Evolutionary conservation across 768 basidiomycete genomes (phyloP), one percentile per base, ranked within the genome.

Genomic region (Calocybe gangraenosa): DNA sequence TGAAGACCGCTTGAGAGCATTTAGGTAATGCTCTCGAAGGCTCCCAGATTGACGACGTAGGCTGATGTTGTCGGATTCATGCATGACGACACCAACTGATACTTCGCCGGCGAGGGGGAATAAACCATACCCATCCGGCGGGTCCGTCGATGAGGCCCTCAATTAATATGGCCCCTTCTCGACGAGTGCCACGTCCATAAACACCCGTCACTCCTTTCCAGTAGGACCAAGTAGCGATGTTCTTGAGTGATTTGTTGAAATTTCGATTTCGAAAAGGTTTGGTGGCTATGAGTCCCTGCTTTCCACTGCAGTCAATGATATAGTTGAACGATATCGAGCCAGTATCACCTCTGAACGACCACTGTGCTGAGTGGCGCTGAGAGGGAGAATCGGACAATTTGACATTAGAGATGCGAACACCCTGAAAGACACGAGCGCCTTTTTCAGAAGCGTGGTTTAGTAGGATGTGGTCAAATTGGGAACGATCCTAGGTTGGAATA

Each of bases 221-320:
- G 51, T 86, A 86, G 1, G 79, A 81, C 83, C 84, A 86, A 15
- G 73, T 62, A 1, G 84, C 84, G 13, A 83, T 67, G 48, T 83
- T 84, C 47, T 67, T 70, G 38, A 85, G 56, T 2, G 68, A 67
- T 33, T 72, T 64, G 25, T 75, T 81, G 58, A 75, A 74, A 23
- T 64, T 65, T 14, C 83, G 66, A 48, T 81, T 79, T 41, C 73
- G 69, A 30, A 83, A 63, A 50, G 83, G 81, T 37, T 73, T 75
- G 11, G 73, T 75, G 1, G 78, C 79, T 60, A 85, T 66, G 48
- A 85, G 53, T 2, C 83, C 83, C 0, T 65, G 62, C 1, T 82
- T 70, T 28, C 84, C 84, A 2, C 73, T 74, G 3, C 80, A 82
- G 54, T 85, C 84, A 15, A 85, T 67, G 19, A 85, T 60, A 47